Conservation (phyloP, 2,329 filamentous ascomycete species). For the Aspergillus sp. region DNA sequence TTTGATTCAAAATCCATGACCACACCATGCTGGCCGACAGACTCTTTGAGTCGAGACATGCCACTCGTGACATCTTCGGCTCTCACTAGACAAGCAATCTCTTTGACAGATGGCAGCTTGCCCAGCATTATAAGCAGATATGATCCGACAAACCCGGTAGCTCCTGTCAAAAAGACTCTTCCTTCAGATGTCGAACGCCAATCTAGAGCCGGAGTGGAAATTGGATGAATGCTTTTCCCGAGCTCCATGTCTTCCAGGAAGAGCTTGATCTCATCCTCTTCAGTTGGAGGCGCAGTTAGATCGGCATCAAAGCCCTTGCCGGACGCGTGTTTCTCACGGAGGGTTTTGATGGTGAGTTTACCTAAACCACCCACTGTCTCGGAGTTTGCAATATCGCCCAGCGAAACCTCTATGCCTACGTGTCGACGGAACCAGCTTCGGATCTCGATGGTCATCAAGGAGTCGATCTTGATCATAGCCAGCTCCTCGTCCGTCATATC, state of each 20-base stretch:
- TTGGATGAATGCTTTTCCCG: constrained; percentile 2
- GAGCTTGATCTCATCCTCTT: neutral
- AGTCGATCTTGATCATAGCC: constrained; percentile 17
- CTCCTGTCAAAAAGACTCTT: constrained; percentile 9
- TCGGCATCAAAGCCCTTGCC: neutral
- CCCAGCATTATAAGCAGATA: constrained; percentile 7
- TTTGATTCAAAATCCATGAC: constrained; percentile 1
- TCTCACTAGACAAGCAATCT: constrained; percentile 12
- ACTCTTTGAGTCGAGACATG: constrained; percentile 3
- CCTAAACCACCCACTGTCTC: constrained; percentile 11
- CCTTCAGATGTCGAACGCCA: constrained; percentile 9
- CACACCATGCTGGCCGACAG: constrained; percentile 3
- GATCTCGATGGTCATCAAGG: constrained; percentile 25
- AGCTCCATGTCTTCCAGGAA: constrained; percentile 4
- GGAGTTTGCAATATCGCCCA: constrained; percentile 50
- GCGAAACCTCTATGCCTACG: constrained; percentile 29
- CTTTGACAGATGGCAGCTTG: constrained; percentile 4
- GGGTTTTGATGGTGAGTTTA: constrained; percentile 10
- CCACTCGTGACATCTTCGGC: constrained; percentile 1
- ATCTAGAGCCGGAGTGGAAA: neutral
- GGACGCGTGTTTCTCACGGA: constrained; percentile 7
- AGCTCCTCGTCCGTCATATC: constrained; percentile 17
- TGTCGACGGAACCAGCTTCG: constrained; percentile 21
- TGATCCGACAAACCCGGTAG: constrained; percentile 9
- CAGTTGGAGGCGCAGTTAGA: neutral